phyloP scores from a whole-genome alignment of 106 monocot species.

The Ottelia alismoides region DNA sequence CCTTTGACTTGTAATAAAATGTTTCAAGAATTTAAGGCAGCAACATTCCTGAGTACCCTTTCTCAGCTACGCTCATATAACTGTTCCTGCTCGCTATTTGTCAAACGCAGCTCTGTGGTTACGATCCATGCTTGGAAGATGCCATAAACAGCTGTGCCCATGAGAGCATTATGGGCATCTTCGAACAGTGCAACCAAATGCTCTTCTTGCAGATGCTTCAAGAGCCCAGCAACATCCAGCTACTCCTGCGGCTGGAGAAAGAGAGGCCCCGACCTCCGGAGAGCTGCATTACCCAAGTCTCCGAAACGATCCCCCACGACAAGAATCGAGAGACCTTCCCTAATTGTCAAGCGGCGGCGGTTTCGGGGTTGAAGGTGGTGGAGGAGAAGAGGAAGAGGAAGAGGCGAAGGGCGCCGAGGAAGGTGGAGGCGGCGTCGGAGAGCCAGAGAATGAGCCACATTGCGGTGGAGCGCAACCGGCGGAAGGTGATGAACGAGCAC shows the following conservation, averaged over 20 bases:
- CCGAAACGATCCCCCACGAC: too few relatives aligned
- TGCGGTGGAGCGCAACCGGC: constrained; percentile 73
- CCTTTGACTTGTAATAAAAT: too few relatives aligned
- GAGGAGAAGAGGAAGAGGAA: constrained; percentile 31
- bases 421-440: constrained; percentile 42
- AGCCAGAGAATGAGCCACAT: constrained; percentile 81
- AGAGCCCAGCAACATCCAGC: constrained; percentile 13
- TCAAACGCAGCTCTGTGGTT: too few relatives aligned
- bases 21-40: too few relatives aligned
- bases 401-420: constrained; percentile 1
- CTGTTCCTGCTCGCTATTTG: too few relatives aligned
- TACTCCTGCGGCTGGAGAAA: constrained; percentile 23
- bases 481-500: constrained; percentile 73
- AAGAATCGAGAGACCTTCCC: too few relatives aligned
- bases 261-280: constrained; percentile 15
- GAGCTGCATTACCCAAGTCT: constrained; percentile 43
- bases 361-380: too few relatives aligned
- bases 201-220: constrained; percentile 65
- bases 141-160: too few relatives aligned
- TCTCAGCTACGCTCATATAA: too few relatives aligned
- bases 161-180: too few relatives aligned
- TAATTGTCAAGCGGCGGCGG: neutral
- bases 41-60: too few relatives aligned
- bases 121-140: too few relatives aligned
- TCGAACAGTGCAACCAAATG: constrained; percentile 8